These are phyloP conservation scores for Gleditsia sinensis DNA, from an alignment of 306 rosid species.

Conservation along the genomic window DNA sequence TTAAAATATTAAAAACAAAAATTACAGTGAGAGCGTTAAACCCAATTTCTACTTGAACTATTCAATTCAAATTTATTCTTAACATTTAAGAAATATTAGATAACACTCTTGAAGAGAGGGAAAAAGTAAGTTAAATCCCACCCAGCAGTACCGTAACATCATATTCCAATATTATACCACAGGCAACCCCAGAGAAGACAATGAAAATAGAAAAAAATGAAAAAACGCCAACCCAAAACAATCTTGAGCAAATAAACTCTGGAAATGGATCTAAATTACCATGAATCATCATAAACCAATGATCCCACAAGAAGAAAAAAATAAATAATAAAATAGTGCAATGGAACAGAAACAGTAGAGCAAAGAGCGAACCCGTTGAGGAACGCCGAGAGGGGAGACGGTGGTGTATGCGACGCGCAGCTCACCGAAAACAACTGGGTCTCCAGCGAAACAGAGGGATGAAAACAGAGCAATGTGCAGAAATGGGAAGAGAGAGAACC, in stretches of 20 bases:
- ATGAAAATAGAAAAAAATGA: neutral
- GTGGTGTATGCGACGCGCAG: conserved; percentile 60
- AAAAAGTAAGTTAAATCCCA: neutral
- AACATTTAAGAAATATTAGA: neutral
- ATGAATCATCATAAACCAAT: neutral
- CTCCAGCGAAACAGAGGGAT: conserved; percentile 48
- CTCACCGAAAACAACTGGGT: conserved; percentile 53
- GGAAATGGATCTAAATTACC: neutral
- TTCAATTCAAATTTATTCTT: neutral
- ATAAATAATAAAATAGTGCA: neutral
- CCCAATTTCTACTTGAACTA: neutral
- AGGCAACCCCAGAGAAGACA: neutral
- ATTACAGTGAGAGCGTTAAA: neutral
- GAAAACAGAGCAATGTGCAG: conserved; percentile 40
- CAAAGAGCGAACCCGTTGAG: conserved; percentile 52
- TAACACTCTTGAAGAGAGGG: neutral
- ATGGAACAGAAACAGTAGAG: neutral
- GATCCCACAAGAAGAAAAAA: neutral
- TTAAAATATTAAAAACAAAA: neutral
- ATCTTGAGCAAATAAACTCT: neutral
- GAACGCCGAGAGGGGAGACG: conserved; percentile 64
- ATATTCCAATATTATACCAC: neutral
- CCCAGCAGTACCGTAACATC: neutral
- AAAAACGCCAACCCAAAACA: neutral
- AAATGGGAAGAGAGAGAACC: conserved; percentile 37